Base-by-base conservation (phyloP, 306 rosid species). In the Purshia tridentata region DNA sequence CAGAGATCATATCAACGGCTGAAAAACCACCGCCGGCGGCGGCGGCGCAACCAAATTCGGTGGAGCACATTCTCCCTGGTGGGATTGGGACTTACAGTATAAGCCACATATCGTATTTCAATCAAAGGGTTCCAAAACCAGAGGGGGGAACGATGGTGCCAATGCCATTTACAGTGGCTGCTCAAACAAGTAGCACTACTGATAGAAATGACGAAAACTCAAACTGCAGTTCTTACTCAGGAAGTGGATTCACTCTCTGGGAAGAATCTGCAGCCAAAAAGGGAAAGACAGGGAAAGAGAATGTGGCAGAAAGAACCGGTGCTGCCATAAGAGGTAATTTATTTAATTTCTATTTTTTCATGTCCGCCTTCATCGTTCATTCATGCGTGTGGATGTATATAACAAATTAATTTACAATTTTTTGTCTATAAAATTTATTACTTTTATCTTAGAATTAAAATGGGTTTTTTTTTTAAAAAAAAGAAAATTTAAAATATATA, bases 41-140 rank as follows among this genome's bases (percentile, higher is more conserved):
- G 14, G 47, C 65, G 5, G 72, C 82, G 15, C 62, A 81, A 20
- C 65, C 87, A 22, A 70, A 88, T 77, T 85, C 92, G 3, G 92
- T 79, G 51, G 99, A 90, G 85, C 93, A 87, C 75, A 55, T 84
- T 66, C 89, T 95, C 7, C 99, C 99, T 0, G 99, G 99, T 46
- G 99, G 99, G 74, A 87, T 95, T 74, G 99, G 99, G 68, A 92
- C 99, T 52, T 95, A 90, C 85, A 95, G 89, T 46, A 95, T 95
- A 57, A 90, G 92, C 83, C 97, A 91, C 84, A 76, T 90, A 76
- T 86, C 96, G 6, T 80, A 79, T 81, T 79, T 81, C 19, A 89
- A 82, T 72, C 97, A 81, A 78, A 84, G 82, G 77, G 76, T 83
- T 84, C 96, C 97, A 9, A 95, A 91, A 80, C 90, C 94, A 11